Conservation (phyloP, 2,329 filamentous ascomycete genomes). For the Xylaria arbuscula region DNA sequence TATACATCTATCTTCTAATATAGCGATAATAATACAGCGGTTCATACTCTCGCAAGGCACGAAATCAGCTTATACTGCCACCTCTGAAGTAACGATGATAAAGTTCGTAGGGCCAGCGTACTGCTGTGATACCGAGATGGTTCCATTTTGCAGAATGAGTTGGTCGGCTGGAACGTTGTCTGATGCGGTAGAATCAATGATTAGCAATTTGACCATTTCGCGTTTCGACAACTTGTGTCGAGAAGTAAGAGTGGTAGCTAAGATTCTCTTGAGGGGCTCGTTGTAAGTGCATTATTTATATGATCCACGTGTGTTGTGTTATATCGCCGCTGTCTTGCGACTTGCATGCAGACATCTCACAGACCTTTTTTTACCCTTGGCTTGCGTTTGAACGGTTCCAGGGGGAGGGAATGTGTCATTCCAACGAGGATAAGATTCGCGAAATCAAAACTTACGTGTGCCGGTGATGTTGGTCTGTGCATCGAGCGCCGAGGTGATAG, state of each 20-base stretch:
- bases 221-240: not conserved
- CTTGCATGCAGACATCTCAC: not conserved
- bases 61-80: constrained; percentile 16
- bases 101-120: constrained; percentile 31
- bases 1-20: too few relatives aligned
- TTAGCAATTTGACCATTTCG: constrained; percentile 8
- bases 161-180: constrained; percentile 30
- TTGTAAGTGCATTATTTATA: not conserved
- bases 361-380: too few relatives aligned
- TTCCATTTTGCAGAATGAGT: constrained; percentile 13
- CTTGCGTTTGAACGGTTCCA: not conserved
- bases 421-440: not conserved
- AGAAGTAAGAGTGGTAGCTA: too few relatives aligned
- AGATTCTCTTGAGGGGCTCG: not conserved
- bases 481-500: constrained; percentile 32
- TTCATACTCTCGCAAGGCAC: not conserved
- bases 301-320: too few relatives aligned
- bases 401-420: not conserved
- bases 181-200: constrained; percentile 6
- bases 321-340: not conserved
- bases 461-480: constrained; percentile 30
- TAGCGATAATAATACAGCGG: constrained; percentile 4
- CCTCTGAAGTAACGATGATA: constrained; percentile 22
- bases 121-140: constrained; percentile 24
- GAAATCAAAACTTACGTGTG: constrained; percentile 29